Evolutionary conservation across 2,329 filamentous ascomycete genomes (phyloP).

Genomic region (Sporothrix luriei): DNA sequence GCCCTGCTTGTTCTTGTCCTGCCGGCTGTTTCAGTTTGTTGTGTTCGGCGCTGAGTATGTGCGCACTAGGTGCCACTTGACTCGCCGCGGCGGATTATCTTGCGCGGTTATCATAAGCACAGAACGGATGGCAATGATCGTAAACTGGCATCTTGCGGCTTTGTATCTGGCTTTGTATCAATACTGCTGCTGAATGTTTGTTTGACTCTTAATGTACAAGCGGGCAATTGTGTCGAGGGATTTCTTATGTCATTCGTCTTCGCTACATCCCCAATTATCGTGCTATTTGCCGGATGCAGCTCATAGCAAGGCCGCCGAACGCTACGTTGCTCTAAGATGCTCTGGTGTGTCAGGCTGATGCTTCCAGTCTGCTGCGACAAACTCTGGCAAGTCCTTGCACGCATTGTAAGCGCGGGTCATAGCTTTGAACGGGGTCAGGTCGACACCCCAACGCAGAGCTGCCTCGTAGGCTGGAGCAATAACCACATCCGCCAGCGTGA

Average conservation of each 20-base stretch:
- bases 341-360: conserved; percentile 15
- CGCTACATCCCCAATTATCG: too few relatives aligned
- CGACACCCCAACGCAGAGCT: conserved; percentile 2
- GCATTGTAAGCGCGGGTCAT: neutral
- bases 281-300: too few relatives aligned
- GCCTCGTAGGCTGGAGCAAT: neutral
- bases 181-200: too few relatives aligned
- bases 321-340: neutral
- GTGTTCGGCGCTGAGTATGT: neutral
- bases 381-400: conserved; percentile 17
- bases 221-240: too few relatives aligned
- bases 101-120: neutral
- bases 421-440: neutral
- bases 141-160: neutral
- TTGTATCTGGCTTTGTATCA: neutral
- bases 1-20: neutral
- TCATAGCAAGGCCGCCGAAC: too few relatives aligned
- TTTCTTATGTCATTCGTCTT: too few relatives aligned
- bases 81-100: neutral
- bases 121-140: neutral
- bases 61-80: neutral
- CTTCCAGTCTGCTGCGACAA: conserved; percentile 10
- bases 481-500: conserved; percentile 1
- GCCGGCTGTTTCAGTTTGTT: neutral
- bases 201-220: too few relatives aligned